Evolutionary conservation across 2,329 filamentous ascomycete genomes (phyloP).

Genomic region (Fusarium haematococcum): DNA sequence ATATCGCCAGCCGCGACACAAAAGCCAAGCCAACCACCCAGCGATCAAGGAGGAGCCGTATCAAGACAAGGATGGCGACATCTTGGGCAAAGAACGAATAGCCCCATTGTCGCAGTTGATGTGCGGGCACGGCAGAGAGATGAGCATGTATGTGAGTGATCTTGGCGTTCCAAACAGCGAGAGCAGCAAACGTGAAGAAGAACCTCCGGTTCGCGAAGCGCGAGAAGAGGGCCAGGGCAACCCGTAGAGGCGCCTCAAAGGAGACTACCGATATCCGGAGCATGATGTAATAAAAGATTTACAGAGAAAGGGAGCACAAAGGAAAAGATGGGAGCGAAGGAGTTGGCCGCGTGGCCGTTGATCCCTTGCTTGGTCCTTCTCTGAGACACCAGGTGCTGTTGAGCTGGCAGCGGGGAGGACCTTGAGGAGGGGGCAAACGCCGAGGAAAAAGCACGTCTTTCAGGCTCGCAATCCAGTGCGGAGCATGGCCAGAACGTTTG

Average conservation of each 20-base stretch:
- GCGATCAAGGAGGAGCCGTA: conserved; percentile 48
- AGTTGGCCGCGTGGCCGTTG: background rate
- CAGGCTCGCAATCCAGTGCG: background rate
- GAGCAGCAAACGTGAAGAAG: conserved; percentile 48
- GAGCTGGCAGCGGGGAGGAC: background rate
- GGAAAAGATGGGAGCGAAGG: conserved; percentile 62
- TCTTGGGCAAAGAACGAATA: conserved; percentile 53
- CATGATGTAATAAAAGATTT: conserved; percentile 14
- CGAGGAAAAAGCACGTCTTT: background rate
- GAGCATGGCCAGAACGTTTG: background rate
- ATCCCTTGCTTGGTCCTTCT: background rate
- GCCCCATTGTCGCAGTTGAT: conserved; percentile 25
- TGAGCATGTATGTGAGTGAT: conserved; percentile 49
- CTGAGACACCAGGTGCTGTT: background rate
- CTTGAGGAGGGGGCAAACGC: background rate
- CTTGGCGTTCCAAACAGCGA: conserved; percentile 49
- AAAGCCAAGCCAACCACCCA: conserved; percentile 31
- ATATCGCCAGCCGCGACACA: conserved; percentile 15
- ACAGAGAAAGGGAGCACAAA: conserved; percentile 43
- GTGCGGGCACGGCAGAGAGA: conserved; percentile 40
- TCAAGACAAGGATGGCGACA: conserved; percentile 44
- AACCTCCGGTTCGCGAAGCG: conserved; percentile 47
- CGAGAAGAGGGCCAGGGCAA: conserved; percentile 2
- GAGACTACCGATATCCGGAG: background rate
- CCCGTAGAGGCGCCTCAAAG: conserved; percentile 4